Evolutionary conservation across 192 early-diverging fungal species (phyloP).

Genomic region (Fimicolochytrium jonesii): DNA sequence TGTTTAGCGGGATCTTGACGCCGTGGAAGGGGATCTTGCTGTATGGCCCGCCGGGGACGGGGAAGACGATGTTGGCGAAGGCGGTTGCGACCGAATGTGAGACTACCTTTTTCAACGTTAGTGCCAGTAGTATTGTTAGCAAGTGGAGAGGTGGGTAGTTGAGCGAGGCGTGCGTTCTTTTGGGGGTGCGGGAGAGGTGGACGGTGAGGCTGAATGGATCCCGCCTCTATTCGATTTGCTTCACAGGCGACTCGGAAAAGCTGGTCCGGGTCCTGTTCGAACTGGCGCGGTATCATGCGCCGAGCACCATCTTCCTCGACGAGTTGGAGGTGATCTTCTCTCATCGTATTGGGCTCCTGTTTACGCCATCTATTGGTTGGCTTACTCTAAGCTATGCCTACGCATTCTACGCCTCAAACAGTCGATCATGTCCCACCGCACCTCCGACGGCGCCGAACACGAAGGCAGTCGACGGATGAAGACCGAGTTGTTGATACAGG

Average conservation of each 20-base stretch:
- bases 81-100: slow-evolving; percentile 58
- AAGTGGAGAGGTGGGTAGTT: slow-evolving; percentile 44
- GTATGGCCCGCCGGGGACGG: slow-evolving; percentile 55
- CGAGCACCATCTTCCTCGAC: slow-evolving; percentile 55
- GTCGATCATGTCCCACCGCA: slow-evolving; percentile 53
- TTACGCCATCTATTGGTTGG: background rate
- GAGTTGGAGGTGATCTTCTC: slow-evolving; percentile 40
- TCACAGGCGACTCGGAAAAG: slow-evolving; percentile 48
- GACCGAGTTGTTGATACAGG: slow-evolving; percentile 58
- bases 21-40: slow-evolving; percentile 58
- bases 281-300: slow-evolving; percentile 51
- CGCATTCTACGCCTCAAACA: no score
- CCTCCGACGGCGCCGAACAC: slow-evolving; percentile 46
- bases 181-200: no score
- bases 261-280: slow-evolving; percentile 54
- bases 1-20: slow-evolving; percentile 47
- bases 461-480: slow-evolving; percentile 58
- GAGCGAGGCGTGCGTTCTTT: no score
- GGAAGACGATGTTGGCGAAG: slow-evolving; percentile 55
- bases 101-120: slow-evolving; percentile 59
- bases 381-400: no score
- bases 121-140: slow-evolving; percentile 48
- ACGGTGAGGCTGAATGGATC: no score
- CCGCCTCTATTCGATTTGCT: background rate
- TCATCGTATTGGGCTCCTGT: background rate